Base-by-base conservation (phyloP, 1,284 basidiomycete species). In the Ustilago curta region DNA sequence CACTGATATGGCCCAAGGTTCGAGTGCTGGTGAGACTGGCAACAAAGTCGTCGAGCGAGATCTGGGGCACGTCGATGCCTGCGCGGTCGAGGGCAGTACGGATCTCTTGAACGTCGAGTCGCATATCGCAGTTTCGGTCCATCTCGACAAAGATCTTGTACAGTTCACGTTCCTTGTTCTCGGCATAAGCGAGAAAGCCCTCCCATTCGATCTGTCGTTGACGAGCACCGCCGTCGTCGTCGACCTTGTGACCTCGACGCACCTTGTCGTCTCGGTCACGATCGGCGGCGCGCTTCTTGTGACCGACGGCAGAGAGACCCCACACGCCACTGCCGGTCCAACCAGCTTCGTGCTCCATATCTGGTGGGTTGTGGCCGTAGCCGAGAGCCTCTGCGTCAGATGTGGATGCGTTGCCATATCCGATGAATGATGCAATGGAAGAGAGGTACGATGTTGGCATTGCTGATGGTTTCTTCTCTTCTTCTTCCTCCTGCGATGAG, bases 151-250 rank as follows among this genome's bases (percentile, higher is more conserved):
- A 84, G 65, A 83, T 77, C 39, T 67, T 77, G 73, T 84, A 81
- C 2, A 84, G 74, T 52, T 83, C 82, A 39, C 83, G 77, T 48
- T 84, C 83, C 57, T 84, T 83, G 43, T 76, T 65, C 47, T 84
- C 83, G 23, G 83, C 82, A 57, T 84, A 84, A 21, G 79, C 77
- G 25, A 84, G 64, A 56, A 84, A 84, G 1, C 82, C 83, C 43
- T 84, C 82, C 83, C 83, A 84, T 51, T 84, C 83, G 39, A 84
- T 82, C 62, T 81, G 78, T 16, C 80, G 65, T 61, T 83, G 80
- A 4, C 81, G 61, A 6, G 61, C 64, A 21, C 81, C 76, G 8
- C 76, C 79, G 29, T 81, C 74, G 47, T 73, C 79, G 29, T 80
- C 77, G 18, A 74, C 69, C 43, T 69, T 52, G 39, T 78, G 57